phyloP scores from a whole-genome alignment of 1,284 basidiomycete species.

The Cryptococcus maquisensis region DNA sequence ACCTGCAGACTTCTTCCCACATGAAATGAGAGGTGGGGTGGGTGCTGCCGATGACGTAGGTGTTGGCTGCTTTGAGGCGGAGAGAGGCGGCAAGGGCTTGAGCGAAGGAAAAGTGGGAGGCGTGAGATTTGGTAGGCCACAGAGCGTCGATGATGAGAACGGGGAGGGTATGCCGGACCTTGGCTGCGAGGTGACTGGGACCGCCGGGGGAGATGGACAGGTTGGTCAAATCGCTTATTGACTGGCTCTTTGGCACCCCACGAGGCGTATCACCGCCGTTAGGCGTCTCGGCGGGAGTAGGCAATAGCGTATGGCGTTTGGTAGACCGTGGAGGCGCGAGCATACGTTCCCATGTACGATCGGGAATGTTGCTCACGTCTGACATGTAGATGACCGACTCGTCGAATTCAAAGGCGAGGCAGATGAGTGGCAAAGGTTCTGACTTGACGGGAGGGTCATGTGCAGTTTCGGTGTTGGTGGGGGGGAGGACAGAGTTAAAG shows the following conservation, averaged over 20 bases:
- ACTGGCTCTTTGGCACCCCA: not conserved
- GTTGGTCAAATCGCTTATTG: not conserved
- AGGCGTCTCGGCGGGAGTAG: conserved; percentile 9
- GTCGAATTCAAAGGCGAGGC: conserved; percentile 46
- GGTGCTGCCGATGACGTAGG: conserved; percentile 45
- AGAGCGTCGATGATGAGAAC: conserved; percentile 47
- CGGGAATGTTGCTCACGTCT: conserved; percentile 42
- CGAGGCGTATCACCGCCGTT: not conserved
- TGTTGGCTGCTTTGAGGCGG: conserved; percentile 32
- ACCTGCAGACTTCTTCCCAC: conserved; percentile 43
- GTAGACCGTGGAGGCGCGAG: not conserved
- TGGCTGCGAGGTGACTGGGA: conserved; percentile 2
- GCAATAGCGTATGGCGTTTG: not conserved
- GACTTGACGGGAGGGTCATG: conserved; percentile 3
- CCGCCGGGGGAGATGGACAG: not conserved
- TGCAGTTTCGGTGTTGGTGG: conserved; percentile 5
- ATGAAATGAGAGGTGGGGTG: conserved; percentile 47
- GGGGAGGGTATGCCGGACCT: conserved; percentile 7
- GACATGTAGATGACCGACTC: conserved; percentile 38
- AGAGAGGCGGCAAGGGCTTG: conserved; percentile 40
- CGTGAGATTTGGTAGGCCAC: conserved; percentile 37
- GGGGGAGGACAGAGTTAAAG: conserved; percentile 24
- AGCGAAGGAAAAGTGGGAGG: conserved; percentile 43
- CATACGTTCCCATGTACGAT: conserved; percentile 24
- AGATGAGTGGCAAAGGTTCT: conserved; percentile 36